A percentile compares a stretch with the other conserved stretches of the same genome.
Conservation (phyloP, 2,329 filamentous ascomycete species). For the Aspergillus thermomutatus region DNA sequence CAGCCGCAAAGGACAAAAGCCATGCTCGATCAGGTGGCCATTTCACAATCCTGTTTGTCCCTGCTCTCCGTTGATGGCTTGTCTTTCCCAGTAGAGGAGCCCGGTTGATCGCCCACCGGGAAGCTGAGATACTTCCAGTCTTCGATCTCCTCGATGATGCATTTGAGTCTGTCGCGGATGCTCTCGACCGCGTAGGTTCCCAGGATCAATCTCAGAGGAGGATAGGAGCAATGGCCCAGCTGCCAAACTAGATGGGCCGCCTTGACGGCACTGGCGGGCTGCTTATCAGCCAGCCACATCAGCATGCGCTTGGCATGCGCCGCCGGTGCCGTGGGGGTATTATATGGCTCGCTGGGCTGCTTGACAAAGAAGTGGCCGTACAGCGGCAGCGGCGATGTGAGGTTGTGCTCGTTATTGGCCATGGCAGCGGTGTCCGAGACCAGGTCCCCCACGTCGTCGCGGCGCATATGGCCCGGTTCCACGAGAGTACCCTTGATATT, state of each 20-base stretch:
- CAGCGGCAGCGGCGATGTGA: slow-evolving; percentile 60
- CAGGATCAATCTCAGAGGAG: slow-evolving; percentile 78
- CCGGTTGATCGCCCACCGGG: slow-evolving; percentile 37
- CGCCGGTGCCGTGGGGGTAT: slow-evolving; percentile 72
- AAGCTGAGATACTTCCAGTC: slow-evolving; percentile 89
- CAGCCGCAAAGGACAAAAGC: neutral
- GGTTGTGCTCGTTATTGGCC: slow-evolving; percentile 25
- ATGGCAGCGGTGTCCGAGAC: slow-evolving; percentile 27
- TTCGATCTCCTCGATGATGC: slow-evolving; percentile 90
- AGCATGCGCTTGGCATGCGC: slow-evolving; percentile 87
- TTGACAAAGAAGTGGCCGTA: slow-evolving; percentile 95
- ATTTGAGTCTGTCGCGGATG: slow-evolving; percentile 82
- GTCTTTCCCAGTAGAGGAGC: slow-evolving; percentile 9
- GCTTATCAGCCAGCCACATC: slow-evolving; percentile 88
- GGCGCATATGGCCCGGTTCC: slow-evolving; percentile 80
- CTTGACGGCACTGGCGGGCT: slow-evolving; percentile 89
- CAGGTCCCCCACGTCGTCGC: slow-evolving; percentile 62
- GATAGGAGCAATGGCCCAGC: slow-evolving; percentile 90
- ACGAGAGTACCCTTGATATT: slow-evolving; percentile 93
- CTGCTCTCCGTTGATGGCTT: neutral
- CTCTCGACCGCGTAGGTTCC: slow-evolving; percentile 96
- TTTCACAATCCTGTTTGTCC: neutral
- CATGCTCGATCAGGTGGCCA: neutral
- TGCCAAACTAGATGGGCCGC: slow-evolving; percentile 94
- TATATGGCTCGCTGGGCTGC: slow-evolving; percentile 76